These are phyloP conservation scores for Xylaria sp. DNA, from an alignment of 2,329 filamentous ascomycete genomes.

Conservation along the genomic window DNA sequence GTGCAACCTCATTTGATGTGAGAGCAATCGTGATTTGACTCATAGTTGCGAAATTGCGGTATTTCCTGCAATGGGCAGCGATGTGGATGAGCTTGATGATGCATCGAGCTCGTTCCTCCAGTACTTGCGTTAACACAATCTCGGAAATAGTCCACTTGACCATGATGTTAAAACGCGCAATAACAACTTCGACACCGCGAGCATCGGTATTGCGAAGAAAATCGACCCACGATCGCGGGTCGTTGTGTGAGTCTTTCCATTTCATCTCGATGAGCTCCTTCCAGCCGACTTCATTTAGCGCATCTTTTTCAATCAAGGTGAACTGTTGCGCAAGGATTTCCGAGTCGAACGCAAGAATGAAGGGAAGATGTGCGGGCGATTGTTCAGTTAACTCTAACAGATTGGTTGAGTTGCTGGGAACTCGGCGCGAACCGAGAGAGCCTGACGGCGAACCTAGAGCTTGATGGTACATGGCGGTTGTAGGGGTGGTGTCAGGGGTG, in stretches of 20 bases:
- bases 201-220: constrained; percentile 79
- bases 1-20: constrained; percentile 75
- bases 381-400: constrained; percentile 48
- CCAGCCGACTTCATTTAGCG: constrained; percentile 87
- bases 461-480: constrained; percentile 52
- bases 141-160: constrained; percentile 89
- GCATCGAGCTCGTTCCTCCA: constrained; percentile 78
- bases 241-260: constrained; percentile 76
- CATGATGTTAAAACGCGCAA: constrained; percentile 87
- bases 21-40: constrained; percentile 83
- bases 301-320: constrained; percentile 86
- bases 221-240: constrained; percentile 82
- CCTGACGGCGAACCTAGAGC: constrained; percentile 47
- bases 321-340: constrained; percentile 83
- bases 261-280: constrained; percentile 85
- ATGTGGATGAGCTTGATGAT: constrained; percentile 87
- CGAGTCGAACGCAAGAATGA: constrained; percentile 83
- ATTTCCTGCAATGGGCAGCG: constrained; percentile 76
- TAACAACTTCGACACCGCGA: constrained; percentile 82
- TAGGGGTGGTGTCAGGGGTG: constrained; percentile 62
- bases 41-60: constrained; percentile 86
- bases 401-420: constrained; percentile 51
- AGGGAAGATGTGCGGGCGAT: constrained; percentile 74
- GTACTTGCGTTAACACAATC: constrained; percentile 75
- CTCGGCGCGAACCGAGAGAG: constrained; percentile 51